Conservation (phyloP, 2,329 filamentous ascomycete species). For the Graphium sp. region DNA sequence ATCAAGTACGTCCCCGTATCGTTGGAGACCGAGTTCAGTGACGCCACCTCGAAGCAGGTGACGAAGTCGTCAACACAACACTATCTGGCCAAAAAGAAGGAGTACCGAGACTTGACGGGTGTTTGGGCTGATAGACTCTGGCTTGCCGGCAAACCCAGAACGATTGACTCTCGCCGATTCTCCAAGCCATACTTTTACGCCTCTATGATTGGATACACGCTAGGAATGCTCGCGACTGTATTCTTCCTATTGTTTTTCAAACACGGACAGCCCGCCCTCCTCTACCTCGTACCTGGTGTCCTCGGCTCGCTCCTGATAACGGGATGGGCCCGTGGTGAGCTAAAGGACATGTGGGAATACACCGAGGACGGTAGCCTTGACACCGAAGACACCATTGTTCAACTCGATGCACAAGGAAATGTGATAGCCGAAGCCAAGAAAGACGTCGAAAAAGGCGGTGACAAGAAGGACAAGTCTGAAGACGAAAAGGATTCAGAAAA, state of each 20-base stretch:
- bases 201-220: conserved; percentile 56
- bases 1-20: conserved; percentile 28
- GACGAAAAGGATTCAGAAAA: conserved; percentile 8
- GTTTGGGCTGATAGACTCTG: too few species aligned
- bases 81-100: conserved; percentile 10
- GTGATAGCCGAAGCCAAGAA: conserved; percentile 21
- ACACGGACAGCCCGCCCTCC: conserved; percentile 74
- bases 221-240: conserved; percentile 64
- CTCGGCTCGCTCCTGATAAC: conserved; percentile 60
- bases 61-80: conserved; percentile 13
- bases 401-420: conserved; percentile 31
- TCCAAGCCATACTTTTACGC: conserved; percentile 76
- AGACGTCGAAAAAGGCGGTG: conserved; percentile 18
- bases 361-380: conserved; percentile 53
- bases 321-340: conserved; percentile 52
- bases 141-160: too few species aligned
- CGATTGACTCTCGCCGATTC: conserved; percentile 28
- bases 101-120: conserved; percentile 15
- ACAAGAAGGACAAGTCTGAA: conserved; percentile 12
- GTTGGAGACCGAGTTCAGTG: conserved; percentile 12
- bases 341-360: conserved; percentile 64
- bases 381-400: conserved; percentile 34
- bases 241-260: conserved; percentile 60
- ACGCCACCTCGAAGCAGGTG: conserved; percentile 6
- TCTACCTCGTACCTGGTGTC: conserved; percentile 85